phyloP scores from a whole-genome alignment of 2,329 filamentous ascomycete genomes.

The Verticillium alfalfae region DNA sequence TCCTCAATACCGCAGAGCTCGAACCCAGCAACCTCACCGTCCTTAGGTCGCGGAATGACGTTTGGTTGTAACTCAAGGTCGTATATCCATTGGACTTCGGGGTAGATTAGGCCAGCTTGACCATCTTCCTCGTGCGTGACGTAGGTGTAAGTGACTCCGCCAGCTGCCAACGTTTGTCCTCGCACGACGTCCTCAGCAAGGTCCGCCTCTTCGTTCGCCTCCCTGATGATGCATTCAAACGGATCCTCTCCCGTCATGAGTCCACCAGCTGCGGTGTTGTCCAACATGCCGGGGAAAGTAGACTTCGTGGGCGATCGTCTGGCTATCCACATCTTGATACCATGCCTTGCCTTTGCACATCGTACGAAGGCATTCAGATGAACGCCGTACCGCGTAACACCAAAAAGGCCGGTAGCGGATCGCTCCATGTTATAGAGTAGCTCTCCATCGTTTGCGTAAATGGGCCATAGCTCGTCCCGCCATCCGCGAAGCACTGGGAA shows the following conservation, averaged over 20 bases:
- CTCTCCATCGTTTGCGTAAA: constrained; percentile 61
- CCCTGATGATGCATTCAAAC: constrained; percentile 76
- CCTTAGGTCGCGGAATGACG: constrained; percentile 68
- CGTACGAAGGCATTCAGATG: constrained; percentile 73
- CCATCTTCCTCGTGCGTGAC: constrained; percentile 74
- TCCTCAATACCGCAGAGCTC: constrained; percentile 72
- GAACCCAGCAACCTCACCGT: constrained; percentile 87
- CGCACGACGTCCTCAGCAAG: constrained; percentile 67
- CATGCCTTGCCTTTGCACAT: constrained; percentile 31
- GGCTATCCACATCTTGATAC: constrained; percentile 80
- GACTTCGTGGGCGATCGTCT: constrained; percentile 70
- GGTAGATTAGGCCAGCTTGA: constrained; percentile 77
- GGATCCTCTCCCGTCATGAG: constrained; percentile 76
- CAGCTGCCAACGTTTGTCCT: constrained; percentile 49
- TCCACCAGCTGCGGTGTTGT: constrained; percentile 86
- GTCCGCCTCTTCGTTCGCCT: constrained; percentile 84
- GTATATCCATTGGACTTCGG: constrained; percentile 88
- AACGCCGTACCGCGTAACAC: constrained; percentile 71
- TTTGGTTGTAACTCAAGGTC: constrained; percentile 72
- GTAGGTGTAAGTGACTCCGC: constrained; percentile 80
- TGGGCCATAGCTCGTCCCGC: constrained; percentile 75
- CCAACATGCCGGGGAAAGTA: constrained; percentile 86
- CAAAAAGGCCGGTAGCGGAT: constrained; percentile 68
- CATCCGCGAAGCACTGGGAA: constrained; percentile 75
- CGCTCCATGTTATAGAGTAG: constrained; percentile 73